Evolutionary conservation across 805 yeast genomes (phyloP).

Genomic region (Debaryomyces hansenii): DNA sequence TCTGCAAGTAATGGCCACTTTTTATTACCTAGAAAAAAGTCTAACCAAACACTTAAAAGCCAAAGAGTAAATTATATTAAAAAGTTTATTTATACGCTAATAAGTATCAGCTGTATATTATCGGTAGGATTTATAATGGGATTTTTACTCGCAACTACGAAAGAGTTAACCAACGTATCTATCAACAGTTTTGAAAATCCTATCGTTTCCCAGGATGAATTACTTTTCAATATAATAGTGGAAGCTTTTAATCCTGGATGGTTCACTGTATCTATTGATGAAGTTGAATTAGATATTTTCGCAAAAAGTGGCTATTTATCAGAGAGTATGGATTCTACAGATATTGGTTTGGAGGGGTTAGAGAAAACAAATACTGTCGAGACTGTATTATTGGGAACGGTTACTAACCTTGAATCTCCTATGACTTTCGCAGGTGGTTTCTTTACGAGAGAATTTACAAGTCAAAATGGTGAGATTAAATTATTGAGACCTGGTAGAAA

Average conservation of each 20-base stretch:
- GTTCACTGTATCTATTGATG: constrained; percentile 59
- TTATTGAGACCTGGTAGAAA: constrained; percentile 69
- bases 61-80: constrained; percentile 23
- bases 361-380: constrained; percentile 32
- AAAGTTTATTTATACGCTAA: constrained; percentile 42
- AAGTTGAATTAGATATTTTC: constrained; percentile 79
- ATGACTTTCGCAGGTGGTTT: constrained; percentile 76
- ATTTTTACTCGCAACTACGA: constrained; percentile 79
- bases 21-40: constrained; percentile 30
- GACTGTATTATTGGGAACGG: constrained; percentile 76
- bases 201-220: constrained; percentile 78
- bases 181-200: constrained; percentile 67
- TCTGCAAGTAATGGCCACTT: constrained; percentile 24
- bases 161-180: constrained; percentile 70
- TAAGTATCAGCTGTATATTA: constrained; percentile 51
- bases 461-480: constrained; percentile 69
- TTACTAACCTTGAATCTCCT: constrained; percentile 67
- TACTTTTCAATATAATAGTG: constrained; percentile 74
- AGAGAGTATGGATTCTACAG: background rate
- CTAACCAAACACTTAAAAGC: constrained; percentile 11
- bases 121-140: constrained; percentile 80
- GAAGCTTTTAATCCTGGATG: constrained; percentile 89
- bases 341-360: background rate
- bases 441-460: constrained; percentile 57
- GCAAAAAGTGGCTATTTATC: constrained; percentile 63